Evolutionary conservation across 345 rosid genomes (phyloP).

Genomic region (Hibiscus mutabilis): DNA sequence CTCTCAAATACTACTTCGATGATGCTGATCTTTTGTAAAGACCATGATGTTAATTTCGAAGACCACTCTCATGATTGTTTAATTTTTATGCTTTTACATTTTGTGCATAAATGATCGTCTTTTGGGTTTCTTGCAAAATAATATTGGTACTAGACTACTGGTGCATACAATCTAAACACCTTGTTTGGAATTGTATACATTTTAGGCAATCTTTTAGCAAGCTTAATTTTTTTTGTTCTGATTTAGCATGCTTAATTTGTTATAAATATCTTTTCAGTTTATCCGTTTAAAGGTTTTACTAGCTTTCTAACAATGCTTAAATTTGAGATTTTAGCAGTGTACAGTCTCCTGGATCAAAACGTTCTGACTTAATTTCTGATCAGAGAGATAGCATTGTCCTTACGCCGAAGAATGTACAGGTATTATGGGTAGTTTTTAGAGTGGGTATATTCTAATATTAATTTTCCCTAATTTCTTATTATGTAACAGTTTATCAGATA

Average conservation of each 20-base stretch:
- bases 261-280: not conserved
- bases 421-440: slow-evolving; percentile 18
- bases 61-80: not conserved
- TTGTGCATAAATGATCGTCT: too few relatives aligned
- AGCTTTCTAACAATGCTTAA: slow-evolving; percentile 6
- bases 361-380: slow-evolving; percentile 58
- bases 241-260: not conserved
- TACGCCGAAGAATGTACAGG: slow-evolving; percentile 98
- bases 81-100: not conserved
- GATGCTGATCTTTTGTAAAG: not conserved
- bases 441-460: slow-evolving; percentile 1
- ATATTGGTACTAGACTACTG: not conserved
- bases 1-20: not conserved
- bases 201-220: not conserved
- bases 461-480: not conserved
- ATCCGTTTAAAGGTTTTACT: not conserved
- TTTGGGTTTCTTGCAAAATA: not conserved
- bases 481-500: not conserved
- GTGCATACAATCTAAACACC: not conserved
- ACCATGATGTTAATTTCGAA: not conserved
- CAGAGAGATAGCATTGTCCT: slow-evolving; percentile 72
- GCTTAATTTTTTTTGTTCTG: too few relatives aligned
- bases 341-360: slow-evolving; percentile 79
- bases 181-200: not conserved
- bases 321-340: slow-evolving; percentile 49